phyloP scores from a whole-genome alignment of 495 filamentous ascomycete species.

The Mycothermus thermophilus region DNA sequence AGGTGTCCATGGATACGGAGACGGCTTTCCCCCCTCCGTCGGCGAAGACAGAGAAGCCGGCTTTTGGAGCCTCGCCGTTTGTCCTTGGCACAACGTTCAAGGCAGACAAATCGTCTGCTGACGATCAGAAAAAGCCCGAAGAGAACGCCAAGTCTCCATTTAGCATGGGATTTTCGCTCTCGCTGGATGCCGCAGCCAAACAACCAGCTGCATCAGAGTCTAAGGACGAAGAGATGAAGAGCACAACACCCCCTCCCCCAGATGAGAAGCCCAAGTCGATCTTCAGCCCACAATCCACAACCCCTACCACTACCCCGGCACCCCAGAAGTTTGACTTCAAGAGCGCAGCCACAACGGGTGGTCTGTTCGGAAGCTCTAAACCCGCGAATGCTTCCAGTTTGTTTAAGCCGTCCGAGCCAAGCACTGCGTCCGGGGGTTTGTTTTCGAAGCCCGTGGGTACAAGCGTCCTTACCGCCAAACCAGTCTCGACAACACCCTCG shows the following conservation, averaged over 20 bases:
- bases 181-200: constrained; percentile 35
- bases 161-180: constrained; percentile 39
- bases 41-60: constrained; percentile 21
- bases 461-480: no score
- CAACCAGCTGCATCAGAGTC: constrained; percentile 28
- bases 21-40: constrained; percentile 28
- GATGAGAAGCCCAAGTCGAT: constrained; percentile 22
- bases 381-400: no score
- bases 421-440: constrained; percentile 4
- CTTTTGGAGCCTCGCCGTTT: constrained; percentile 52
- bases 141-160: constrained; percentile 37
- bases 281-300: constrained; percentile 36
- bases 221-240: constrained; percentile 49
- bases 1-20: constrained; percentile 28
- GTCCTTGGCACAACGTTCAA: constrained; percentile 71
- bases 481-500: no score
- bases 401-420: no score
- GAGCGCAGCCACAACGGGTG: constrained; percentile 5
- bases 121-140: constrained; percentile 44
- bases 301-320: constrained; percentile 40
- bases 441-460: no score
- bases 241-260: constrained; percentile 19
- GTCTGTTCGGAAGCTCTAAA: constrained; percentile 14
- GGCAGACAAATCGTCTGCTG: constrained; percentile 45
- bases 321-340: constrained; percentile 30